Percentiles rank a stretch among this genome's conserved stretches.
Evolutionary conservation across 306 rosid species (phyloP).

Genomic region (Malus orientalis): DNA sequence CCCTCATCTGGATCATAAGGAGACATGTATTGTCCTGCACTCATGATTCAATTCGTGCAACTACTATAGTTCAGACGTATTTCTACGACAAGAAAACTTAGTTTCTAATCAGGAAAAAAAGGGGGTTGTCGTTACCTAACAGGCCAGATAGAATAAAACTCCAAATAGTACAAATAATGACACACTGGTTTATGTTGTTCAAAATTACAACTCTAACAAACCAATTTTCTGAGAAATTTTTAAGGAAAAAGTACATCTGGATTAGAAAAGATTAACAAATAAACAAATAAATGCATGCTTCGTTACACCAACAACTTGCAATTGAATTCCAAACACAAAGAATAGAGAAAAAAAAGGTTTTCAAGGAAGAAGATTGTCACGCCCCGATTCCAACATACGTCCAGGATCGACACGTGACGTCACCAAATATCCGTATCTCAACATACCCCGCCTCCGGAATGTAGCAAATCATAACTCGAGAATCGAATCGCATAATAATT

Average conservation of each 20-base stretch:
- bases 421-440: too few relatives aligned
- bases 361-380: not conserved
- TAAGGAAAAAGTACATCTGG: not conserved
- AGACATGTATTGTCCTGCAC: slow-evolving; percentile 96
- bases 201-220: not conserved
- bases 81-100: not conserved
- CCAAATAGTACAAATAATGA: too few relatives aligned
- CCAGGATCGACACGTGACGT: too few relatives aligned
- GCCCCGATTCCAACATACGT: too few relatives aligned
- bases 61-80: not conserved
- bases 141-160: not conserved
- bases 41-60: not conserved
- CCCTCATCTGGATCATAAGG: slow-evolving; percentile 99
- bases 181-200: too few relatives aligned
- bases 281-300: not conserved
- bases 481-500: too few relatives aligned
- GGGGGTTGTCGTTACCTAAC: not conserved
- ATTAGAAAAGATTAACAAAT: not conserved
- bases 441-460: too few relatives aligned
- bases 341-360: not conserved
- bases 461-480: too few relatives aligned
- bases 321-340: not conserved
- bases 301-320: not conserved
- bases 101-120: not conserved
- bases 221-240: not conserved